A percentile compares a stretch with the other conserved stretches of the same genome.
These are phyloP conservation scores for Takakia lepidozioides DNA, from an alignment of 225 moss, liverwort and hornwort genomes.

Conservation along the genomic window DNA sequence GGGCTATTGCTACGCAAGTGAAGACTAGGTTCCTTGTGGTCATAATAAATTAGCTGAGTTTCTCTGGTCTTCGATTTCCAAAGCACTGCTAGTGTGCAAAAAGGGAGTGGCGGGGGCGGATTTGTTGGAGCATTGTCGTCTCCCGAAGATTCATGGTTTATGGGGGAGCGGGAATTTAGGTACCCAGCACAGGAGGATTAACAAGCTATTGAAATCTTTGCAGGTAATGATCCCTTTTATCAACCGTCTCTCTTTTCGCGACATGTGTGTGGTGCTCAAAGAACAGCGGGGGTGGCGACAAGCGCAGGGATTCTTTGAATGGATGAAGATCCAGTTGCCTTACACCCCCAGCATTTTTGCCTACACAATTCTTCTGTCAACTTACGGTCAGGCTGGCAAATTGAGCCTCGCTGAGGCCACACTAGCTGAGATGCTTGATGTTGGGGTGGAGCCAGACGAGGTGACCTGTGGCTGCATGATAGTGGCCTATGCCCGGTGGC, in stretches of 20 bases:
- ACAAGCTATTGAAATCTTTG: too few relatives aligned
- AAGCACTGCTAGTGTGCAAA: too few relatives aligned
- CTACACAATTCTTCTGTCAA: constrained; percentile 78
- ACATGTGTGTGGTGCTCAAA: constrained; percentile 85
- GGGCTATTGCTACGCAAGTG: too few relatives aligned
- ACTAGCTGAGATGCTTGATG: constrained; percentile 77
- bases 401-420: constrained; percentile 68
- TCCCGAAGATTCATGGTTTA: too few relatives aligned
- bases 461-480: constrained; percentile 67
- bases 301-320: constrained; percentile 69
- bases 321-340: constrained; percentile 97
- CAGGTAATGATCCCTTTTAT: constrained; percentile 76
- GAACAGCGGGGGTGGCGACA: constrained; percentile 89
- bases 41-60: too few relatives aligned
- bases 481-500: constrained; percentile 56
- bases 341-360: constrained; percentile 81
- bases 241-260: constrained; percentile 74
- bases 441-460: constrained; percentile 83
- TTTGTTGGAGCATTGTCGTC: too few relatives aligned
- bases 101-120: too few relatives aligned
- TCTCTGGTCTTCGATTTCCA: too few relatives aligned
- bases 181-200: too few relatives aligned
- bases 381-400: constrained; percentile 77
- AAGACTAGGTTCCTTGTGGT: too few relatives aligned
- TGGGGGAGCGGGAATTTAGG: too few relatives aligned